Evolutionary conservation across 495 filamentous ascomycete species (phyloP), one percentile per base, ranked within the genome.

Genomic region (Xylaria cubensis): DNA sequence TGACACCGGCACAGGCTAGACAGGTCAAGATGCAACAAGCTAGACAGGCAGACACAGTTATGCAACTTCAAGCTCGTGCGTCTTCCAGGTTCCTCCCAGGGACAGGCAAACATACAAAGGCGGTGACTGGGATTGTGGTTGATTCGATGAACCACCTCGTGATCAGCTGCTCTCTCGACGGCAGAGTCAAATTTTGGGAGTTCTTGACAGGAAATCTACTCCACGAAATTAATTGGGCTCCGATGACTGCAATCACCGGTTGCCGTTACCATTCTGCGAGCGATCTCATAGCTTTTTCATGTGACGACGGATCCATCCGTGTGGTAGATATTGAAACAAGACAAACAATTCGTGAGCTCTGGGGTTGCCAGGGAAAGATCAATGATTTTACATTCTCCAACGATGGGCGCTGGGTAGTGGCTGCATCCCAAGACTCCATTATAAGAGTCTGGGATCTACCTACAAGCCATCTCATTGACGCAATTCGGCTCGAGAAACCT

Each of bases 171-270:
- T 90, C 93, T 2, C 81, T 94, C 32, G 96, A 99, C 80, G 97
- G 97, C n/a, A 96, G 91, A 78, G 86, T 99, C 73, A 98, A 98
- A 85, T 98, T 99, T 79, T 99, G 96, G 96, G 94, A 97, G 73
- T 96, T 98, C 66, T 81, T 86, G 12, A 91, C 92, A 2, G 95
- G 94, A 8, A 85, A 87, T 64, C 86, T 98, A 2, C 78, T 93
- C 19, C 88, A 95, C 73, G 90, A 98, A 77, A 89, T 98, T 56
- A 88, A 97, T 78, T 97, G 93, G 94, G 87, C 89, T 72, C 90
- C 90, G 5, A 94, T 92, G 87, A 88, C 91, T n/a, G 87, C 90
- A 21, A 86, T 90, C 67, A 93, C 90, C n/a, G 90, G 87, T 34
- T 90, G 94, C 72, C 90, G 90, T 50, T 93, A 94, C 78, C 93